Conservation (phyloP, 371 early-diverging fungal genomes). For the Circinella minor region DNA sequence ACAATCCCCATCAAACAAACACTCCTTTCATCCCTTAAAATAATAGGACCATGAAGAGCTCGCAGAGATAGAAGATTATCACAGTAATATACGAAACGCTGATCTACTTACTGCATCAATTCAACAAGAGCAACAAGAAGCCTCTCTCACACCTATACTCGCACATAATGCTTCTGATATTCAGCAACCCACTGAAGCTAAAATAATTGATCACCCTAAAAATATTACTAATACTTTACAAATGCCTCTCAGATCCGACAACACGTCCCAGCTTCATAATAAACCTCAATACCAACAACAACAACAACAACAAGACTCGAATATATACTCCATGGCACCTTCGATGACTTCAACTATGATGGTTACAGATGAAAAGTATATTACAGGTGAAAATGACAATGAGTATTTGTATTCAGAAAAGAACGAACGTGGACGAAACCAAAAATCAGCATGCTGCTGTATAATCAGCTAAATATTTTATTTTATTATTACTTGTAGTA, state of each 20-base stretch:
- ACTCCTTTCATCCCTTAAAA: no score
- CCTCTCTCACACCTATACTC: no score
- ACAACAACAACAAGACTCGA: background rate
- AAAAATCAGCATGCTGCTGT: background rate
- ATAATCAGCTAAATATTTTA: background rate
- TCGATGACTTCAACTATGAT: background rate
- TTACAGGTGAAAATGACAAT: background rate
- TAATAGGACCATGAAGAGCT: no score
- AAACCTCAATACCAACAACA: background rate
- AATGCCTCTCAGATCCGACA: background rate
- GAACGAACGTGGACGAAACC: background rate
- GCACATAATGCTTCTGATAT: no score
- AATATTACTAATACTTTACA: background rate
- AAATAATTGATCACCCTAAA: background rate
- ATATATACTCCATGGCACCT: background rate
- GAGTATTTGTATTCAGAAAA: background rate
- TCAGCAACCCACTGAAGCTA: no score
- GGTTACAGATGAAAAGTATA: background rate
- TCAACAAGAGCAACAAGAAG: no score
- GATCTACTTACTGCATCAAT: no score
- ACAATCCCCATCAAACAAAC: no score
- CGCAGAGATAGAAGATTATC: no score
- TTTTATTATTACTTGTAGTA: no score
- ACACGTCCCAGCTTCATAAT: background rate
- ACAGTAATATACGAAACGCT: no score